Evolutionary conservation across 805 yeast species (phyloP).

Genomic region (Candida vaughaniae): DNA sequence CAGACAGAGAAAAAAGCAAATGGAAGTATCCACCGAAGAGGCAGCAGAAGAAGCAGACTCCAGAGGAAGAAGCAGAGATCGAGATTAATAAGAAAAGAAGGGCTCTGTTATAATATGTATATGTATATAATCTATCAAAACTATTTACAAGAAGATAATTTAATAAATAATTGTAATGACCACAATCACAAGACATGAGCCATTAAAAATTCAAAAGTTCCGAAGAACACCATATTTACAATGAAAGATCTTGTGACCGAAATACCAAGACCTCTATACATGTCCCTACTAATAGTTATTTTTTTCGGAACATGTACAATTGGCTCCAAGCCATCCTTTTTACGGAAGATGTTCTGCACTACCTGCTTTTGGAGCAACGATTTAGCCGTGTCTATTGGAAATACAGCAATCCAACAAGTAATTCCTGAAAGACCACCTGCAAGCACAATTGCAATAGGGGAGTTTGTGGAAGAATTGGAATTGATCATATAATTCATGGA

Average conservation of each 20-base stretch:
- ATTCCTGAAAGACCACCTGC: conserved; percentile 84
- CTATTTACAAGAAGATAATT: conserved; percentile 6
- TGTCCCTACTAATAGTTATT: conserved; percentile 36
- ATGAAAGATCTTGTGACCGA: conserved; percentile 69
- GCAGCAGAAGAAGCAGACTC: conserved; percentile 6
- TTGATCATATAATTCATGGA: conserved; percentile 33
- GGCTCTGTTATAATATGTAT: conserved; percentile 1
- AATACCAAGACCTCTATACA: conserved; percentile 79
- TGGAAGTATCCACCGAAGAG: conserved; percentile 1
- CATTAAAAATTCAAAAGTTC: conserved; percentile 69
- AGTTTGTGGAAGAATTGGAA: conserved; percentile 24
- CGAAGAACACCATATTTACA: conserved; percentile 74
- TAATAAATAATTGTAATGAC: too few relatives aligned
- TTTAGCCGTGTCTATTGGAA: conserved; percentile 81
- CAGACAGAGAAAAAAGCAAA: conserved; percentile 12
- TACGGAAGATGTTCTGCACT: conserved; percentile 62
- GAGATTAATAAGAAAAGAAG: conserved; percentile 3
- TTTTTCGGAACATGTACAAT: conserved; percentile 30
- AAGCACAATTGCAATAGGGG: conserved; percentile 33
- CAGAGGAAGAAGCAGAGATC: conserved; percentile 17
- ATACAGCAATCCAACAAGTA: conserved; percentile 69
- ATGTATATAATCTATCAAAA: conserved; percentile 1
- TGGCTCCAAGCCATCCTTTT: conserved; percentile 45
- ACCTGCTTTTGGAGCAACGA: conserved; percentile 73
- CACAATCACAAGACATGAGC: conserved; percentile 39